Conservation (phyloP, 345 rosid genomes). For the Euclidium syriacum region DNA sequence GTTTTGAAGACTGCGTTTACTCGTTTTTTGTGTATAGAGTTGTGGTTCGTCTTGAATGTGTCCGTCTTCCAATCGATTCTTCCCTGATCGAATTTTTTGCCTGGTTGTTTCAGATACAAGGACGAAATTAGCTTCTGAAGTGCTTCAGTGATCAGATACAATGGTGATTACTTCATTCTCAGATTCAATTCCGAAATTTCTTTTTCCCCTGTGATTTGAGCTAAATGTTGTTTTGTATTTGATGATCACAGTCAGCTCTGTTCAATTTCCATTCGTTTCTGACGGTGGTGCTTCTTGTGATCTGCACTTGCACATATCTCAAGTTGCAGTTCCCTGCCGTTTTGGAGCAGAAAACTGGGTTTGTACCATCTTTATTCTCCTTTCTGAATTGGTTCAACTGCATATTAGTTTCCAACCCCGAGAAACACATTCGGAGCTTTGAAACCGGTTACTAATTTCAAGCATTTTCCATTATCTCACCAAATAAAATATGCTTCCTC, state of each 20-base stretch:
- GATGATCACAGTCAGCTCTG: conserved; percentile 67
- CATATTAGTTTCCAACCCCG: neutral
- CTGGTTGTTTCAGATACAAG: conserved; percentile 5
- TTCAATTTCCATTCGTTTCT: conserved; percentile 92
- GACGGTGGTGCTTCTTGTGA: conserved; percentile 82
- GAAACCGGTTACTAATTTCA: neutral
- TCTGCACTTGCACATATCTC: conserved; percentile 83
- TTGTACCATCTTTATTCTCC: conserved; percentile 13
- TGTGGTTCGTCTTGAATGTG: neutral
- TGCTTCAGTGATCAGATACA: conserved; percentile 10
- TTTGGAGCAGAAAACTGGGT: conserved; percentile 94
- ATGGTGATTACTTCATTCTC: conserved; percentile 17
- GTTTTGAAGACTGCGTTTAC: conserved; percentile 1
- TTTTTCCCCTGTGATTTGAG: neutral
- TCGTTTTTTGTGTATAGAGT: neutral
- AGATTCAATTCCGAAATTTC: neutral
- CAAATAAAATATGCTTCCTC: neutral
- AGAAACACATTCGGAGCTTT: neutral
- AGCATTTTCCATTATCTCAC: neutral
- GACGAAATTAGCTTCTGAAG: conserved; percentile 9
- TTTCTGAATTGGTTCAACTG: neutral
- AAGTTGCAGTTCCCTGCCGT: conserved; percentile 98
- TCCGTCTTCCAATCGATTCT: neutral
- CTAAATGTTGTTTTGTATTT: conserved; percentile 5
- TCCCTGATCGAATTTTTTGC: neutral